A percentile compares a stretch with the other conserved stretches of the same genome.
phyloP scores from a whole-genome alignment of 768 basidiomycete species.

The Pulveroboletus sp. region DNA sequence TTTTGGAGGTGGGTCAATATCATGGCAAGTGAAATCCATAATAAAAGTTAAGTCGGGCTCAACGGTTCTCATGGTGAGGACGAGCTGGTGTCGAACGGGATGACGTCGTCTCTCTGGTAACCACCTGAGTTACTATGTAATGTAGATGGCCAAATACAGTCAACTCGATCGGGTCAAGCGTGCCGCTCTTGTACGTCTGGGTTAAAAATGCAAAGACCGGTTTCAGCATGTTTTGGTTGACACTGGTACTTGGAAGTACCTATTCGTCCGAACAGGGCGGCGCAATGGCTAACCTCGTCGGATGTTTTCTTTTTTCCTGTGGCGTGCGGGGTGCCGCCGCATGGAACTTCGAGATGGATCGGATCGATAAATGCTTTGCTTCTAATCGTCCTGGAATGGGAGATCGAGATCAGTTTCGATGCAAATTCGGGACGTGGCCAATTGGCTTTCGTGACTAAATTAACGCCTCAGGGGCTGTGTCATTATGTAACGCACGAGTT shows the following conservation, averaged over 20 bases:
- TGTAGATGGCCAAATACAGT: too few relatives aligned
- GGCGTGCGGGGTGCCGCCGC: constrained; percentile 16
- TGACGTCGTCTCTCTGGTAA: constrained; percentile 27
- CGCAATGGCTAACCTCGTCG: too few relatives aligned
- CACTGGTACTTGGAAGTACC: neutral
- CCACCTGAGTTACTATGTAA: too few relatives aligned
- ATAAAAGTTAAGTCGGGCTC: constrained; percentile 11
- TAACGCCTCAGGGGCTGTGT: constrained; percentile 28
- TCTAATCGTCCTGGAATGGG: neutral
- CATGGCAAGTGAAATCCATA: too few relatives aligned
- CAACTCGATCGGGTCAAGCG: constrained; percentile 7
- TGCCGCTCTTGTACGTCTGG: neutral
- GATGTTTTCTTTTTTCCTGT: constrained; percentile 11
- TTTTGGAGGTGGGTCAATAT: neutral
- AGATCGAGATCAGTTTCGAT: constrained; percentile 5
- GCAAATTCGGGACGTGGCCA: constrained; percentile 11
- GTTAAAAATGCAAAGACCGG: neutral
- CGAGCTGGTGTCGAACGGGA: constrained; percentile 2
- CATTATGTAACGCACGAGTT: constrained; percentile 20
- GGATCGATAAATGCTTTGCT: constrained; percentile 16
- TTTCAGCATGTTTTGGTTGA: constrained; percentile 15
- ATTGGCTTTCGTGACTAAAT: constrained; percentile 11
- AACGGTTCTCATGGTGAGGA: constrained; percentile 11
- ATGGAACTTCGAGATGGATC: constrained; percentile 10
- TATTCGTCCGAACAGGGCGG: too few relatives aligned